phyloP scores from a whole-genome alignment of 352 stramenopile species.

The Globisporangium barbulae region DNA sequence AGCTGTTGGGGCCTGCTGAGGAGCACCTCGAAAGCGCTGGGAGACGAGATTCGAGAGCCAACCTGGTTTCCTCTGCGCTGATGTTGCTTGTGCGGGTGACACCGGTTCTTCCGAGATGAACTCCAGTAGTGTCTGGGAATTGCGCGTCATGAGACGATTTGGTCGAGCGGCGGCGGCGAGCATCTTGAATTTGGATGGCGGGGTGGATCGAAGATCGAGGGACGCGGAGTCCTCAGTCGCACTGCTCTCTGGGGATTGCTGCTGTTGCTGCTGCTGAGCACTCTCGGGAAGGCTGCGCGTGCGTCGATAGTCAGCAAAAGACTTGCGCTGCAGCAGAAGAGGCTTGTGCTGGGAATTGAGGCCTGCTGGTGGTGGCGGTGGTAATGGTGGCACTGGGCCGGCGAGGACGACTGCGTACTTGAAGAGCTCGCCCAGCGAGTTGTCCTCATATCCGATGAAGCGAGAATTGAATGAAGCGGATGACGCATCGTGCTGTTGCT shows the following conservation, averaged over 20 bases:
- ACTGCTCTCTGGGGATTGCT: conserved; percentile 16
- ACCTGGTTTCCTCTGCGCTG: conserved; percentile 23
- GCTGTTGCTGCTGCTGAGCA: conserved; percentile 18
- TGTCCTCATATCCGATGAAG: conserved; percentile 38
- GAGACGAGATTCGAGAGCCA: conserved; percentile 36
- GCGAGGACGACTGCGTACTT: conserved; percentile 70
- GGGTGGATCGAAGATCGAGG: background rate
- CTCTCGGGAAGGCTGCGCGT: conserved; percentile 38
- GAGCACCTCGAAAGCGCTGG: conserved; percentile 25
- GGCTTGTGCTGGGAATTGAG: conserved; percentile 30
- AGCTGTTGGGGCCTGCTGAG: conserved; percentile 1
- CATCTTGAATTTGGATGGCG: conserved; percentile 25
- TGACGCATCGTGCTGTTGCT: conserved; percentile 8
- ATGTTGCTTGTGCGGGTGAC: conserved; percentile 6
- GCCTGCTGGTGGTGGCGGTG: background rate
- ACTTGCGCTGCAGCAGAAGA: conserved; percentile 26
- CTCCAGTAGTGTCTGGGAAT: conserved; percentile 26
- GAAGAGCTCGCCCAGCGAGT: conserved; percentile 54
- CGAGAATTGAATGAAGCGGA: conserved; percentile 18
- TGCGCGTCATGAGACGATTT: conserved; percentile 25
- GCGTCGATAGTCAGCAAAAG: conserved; percentile 36
- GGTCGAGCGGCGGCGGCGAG: conserved; percentile 17
- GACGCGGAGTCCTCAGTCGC: conserved; percentile 15
- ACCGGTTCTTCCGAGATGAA: conserved; percentile 30
- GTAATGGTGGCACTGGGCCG: conserved; percentile 31